These are phyloP conservation scores for Naganishia onofrii DNA, from an alignment of 768 basidiomycete species.

Conservation along the genomic window DNA sequence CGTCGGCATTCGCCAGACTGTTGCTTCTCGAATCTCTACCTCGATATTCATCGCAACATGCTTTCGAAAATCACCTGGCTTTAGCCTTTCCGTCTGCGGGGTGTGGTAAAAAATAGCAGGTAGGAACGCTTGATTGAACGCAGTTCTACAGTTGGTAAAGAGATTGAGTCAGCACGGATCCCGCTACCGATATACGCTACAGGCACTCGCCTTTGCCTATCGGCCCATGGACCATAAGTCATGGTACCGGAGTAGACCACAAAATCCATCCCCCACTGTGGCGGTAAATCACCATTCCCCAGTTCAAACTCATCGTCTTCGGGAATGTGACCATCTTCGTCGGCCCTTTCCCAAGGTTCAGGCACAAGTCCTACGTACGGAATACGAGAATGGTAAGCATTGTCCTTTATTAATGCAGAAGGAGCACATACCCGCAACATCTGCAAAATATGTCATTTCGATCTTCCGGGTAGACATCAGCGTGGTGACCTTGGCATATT, in stretches of 20 bases:
- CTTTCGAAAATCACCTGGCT: slow-evolving; percentile 69
- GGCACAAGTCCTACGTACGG: slow-evolving; percentile 17
- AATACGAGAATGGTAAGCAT: neutral
- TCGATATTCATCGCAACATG: slow-evolving; percentile 80
- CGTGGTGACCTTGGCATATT: slow-evolving; percentile 85
- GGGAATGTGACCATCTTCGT: neutral
- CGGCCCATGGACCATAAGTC: slow-evolving; percentile 93
- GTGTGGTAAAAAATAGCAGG: slow-evolving; percentile 71
- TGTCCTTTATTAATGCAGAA: neutral
- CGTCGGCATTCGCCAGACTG: slow-evolving; percentile 79
- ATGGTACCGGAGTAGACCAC: slow-evolving; percentile 71
- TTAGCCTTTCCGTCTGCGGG: slow-evolving; percentile 61
- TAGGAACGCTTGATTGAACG: slow-evolving; percentile 78
- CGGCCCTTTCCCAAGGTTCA: slow-evolving; percentile 1
- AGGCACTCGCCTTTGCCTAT: slow-evolving; percentile 71
- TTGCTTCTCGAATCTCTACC: slow-evolving; percentile 73
- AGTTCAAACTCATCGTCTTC: slow-evolving; percentile 57
- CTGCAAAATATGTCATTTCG: slow-evolving; percentile 81
- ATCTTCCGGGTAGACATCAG: slow-evolving; percentile 72
- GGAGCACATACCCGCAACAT: slow-evolving; percentile 66
- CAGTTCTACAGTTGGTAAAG: slow-evolving; percentile 56
- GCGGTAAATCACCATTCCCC: slow-evolving; percentile 80
- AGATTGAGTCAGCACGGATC: slow-evolving; percentile 3
- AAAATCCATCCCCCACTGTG: slow-evolving; percentile 91
- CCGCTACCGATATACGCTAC: neutral